phyloP scores from a whole-genome alignment of 1,284 basidiomycete species.

The Sanghuangporus sanghuang region DNA sequence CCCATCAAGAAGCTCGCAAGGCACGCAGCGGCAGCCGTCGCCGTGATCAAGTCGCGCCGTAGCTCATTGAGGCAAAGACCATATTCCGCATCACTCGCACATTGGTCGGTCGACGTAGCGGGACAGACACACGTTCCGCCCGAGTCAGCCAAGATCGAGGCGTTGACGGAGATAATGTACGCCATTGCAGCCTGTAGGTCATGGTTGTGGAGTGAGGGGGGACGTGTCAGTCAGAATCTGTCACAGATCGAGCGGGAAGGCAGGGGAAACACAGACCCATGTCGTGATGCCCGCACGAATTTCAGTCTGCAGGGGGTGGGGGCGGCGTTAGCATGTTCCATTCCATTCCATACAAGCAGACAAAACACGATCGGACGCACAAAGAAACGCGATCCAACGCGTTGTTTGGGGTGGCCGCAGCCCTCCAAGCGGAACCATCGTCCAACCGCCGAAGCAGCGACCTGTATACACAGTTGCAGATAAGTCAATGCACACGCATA shows the following conservation, averaged over 20 bases:
- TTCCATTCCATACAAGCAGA: neutral
- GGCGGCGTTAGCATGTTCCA: neutral
- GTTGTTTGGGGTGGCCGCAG: conserved; percentile 70
- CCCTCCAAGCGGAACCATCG: conserved; percentile 84
- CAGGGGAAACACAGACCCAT: conserved; percentile 47
- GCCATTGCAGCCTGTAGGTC: conserved; percentile 56
- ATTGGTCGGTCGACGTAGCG: conserved; percentile 36
- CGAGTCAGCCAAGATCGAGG: conserved; percentile 67
- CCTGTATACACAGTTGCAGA: no score
- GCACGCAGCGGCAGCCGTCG: conserved; percentile 74
- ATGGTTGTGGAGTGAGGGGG: neutral
- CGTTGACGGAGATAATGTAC: conserved; percentile 81
- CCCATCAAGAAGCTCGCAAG: conserved; percentile 82
- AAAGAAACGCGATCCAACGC: conserved; percentile 71
- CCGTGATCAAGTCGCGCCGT: conserved; percentile 68
- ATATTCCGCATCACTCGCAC: conserved; percentile 57
- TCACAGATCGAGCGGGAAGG: neutral
- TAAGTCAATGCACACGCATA: neutral
- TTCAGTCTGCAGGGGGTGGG: conserved; percentile 49
- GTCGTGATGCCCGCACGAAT: conserved; percentile 79
- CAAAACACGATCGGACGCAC: conserved; percentile 33
- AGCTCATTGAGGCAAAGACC: conserved; percentile 62
- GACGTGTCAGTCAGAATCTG: neutral
- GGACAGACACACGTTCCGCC: conserved; percentile 82
- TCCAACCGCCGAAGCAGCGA: conserved; percentile 70